These are phyloP conservation scores for Aschersonia sp. DNA, from an alignment of 2,329 filamentous ascomycete genomes.

Conservation along the genomic window DNA sequence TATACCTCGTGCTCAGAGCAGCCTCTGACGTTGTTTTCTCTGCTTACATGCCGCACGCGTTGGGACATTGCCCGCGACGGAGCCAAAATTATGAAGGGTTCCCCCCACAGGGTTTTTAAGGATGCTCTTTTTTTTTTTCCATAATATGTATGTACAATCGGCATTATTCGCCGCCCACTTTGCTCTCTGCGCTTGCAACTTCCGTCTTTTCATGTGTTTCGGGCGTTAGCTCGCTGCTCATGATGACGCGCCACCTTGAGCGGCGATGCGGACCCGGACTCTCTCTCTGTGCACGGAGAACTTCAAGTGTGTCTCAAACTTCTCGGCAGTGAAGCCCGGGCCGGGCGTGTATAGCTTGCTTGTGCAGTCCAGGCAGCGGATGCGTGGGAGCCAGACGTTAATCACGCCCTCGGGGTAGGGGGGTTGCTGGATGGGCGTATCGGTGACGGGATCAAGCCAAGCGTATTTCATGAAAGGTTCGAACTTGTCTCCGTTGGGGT, in stretches of 20 bases:
- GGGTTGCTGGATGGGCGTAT: conserved; percentile 44
- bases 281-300: conserved; percentile 68
- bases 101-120: too few relatives aligned
- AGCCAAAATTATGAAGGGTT: too few relatives aligned
- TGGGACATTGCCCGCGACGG: too few relatives aligned
- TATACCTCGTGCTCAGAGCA: too few relatives aligned
- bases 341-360: conserved; percentile 90
- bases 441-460: conserved; percentile 59
- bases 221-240: not conserved
- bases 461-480: conserved; percentile 86
- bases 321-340: conserved; percentile 69
- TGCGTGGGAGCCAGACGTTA: conserved; percentile 76
- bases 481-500: conserved; percentile 66
- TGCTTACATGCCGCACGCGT: too few relatives aligned
- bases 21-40: too few relatives aligned
- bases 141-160: too few relatives aligned
- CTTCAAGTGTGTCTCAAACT: conserved; percentile 86
- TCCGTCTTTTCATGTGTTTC: not conserved
- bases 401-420: conserved; percentile 49
- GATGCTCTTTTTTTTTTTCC: too few relatives aligned
- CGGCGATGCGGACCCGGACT: conserved; percentile 29
- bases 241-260: conserved; percentile 6
- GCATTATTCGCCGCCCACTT: too few relatives aligned
- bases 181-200: not conserved
- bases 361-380: conserved; percentile 83